Percentiles rank a stretch among this genome's conserved stretches.
phyloP scores from a whole-genome alignment of 768 basidiomycete species.

The Tylopilus balloui region DNA sequence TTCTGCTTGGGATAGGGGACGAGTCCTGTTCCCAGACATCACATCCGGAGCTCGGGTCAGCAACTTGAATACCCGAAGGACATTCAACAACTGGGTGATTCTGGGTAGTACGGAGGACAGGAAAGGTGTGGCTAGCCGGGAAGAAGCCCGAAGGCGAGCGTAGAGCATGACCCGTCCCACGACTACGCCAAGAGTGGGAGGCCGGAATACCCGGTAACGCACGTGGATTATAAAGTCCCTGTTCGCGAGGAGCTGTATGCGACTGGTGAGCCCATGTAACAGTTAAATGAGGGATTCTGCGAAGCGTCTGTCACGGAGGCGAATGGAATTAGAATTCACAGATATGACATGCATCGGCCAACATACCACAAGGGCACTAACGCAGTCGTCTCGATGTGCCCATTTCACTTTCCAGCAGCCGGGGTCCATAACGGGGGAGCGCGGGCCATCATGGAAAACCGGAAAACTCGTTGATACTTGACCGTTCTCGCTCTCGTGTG shows the following conservation, averaged over 20 bases:
- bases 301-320: conserved; percentile 50
- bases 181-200: conserved; percentile 21
- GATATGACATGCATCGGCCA: neutral
- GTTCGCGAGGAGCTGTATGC: conserved; percentile 13
- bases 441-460: conserved; percentile 53
- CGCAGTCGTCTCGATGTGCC: conserved; percentile 70
- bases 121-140: conserved; percentile 16
- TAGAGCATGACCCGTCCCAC: neutral
- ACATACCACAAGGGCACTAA: conserved; percentile 65
- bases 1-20: neutral
- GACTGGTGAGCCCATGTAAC: conserved; percentile 80
- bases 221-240: conserved; percentile 14
- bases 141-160: conserved; percentile 17
- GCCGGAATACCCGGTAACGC: conserved; percentile 3
- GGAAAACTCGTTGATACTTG: conserved; percentile 31
- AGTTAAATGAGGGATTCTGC: conserved; percentile 63
- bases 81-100: neutral
- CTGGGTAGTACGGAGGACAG: conserved; percentile 5
- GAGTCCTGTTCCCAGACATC: conserved; percentile 16
- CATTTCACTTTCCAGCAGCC: conserved; percentile 77
- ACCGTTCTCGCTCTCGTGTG: conserved; percentile 15
- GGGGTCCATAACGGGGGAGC: conserved; percentile 51
- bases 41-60: neutral
- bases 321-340: conserved; percentile 1
- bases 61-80: neutral